Evolutionary conservation across 1,284 basidiomycete genomes (phyloP), one percentile per base, ranked within the genome.

Genomic region (Coniferiporia weirii): DNA sequence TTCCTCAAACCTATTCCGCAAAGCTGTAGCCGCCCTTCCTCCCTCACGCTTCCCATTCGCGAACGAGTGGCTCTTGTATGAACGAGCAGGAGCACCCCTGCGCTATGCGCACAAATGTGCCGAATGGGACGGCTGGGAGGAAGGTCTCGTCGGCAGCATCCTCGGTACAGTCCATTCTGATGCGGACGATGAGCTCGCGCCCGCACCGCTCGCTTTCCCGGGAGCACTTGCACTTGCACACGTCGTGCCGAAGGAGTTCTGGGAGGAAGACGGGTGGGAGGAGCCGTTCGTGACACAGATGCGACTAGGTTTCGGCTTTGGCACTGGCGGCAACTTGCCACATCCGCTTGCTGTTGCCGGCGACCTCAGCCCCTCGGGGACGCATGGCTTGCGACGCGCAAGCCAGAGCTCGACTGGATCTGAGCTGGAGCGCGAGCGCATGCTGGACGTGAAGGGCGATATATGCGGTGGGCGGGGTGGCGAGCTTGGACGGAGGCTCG

Each of bases 121-220:
- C 40, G 89, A 92, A 68, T 91, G 89, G 89, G 89, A 91, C 66
- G 89, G 89, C 1, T 92, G 89, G 89, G 89, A 92, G 66, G 89
- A 91, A 67, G 89, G 88, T 0, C 75, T 92, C 22, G 80, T 87
- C 1, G 81, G 83, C 10, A 84, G 81, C 61, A 88, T 90, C 49
- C 74, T 91, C 22, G 89, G 88, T 0, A 78, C 83, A 0, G 84
- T 81, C 65, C 87, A 88, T 20, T 83, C 82, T 65, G 87, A 88
- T 22, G 81, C 81, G 4, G 85, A 86, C 54, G 76, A 76, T 50
- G 66, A 70, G 3, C 76, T 77, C 36, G 68, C 66, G 7, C 70
- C 71, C 1, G 57, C 56, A 40, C 45, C 13, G 34, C 50, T 22
- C 34, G 45, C 38, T 17, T 17, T 19, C 45, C 56, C 45, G 61